Evolutionary conservation across 495 filamentous ascomycete species (phyloP).

Genomic region (Chaetomium tenue): DNA sequence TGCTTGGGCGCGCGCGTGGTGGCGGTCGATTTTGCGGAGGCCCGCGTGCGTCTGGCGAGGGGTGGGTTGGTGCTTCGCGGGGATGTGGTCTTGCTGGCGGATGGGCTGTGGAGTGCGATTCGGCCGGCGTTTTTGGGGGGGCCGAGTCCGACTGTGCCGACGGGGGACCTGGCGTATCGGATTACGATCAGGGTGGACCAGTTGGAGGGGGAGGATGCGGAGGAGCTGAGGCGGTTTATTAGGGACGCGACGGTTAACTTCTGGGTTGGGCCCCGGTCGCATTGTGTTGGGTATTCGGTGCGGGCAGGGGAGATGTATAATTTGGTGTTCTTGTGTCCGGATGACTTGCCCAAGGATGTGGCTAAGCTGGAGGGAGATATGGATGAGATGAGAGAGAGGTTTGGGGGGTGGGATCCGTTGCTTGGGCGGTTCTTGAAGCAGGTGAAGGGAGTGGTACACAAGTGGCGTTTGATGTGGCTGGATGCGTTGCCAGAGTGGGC

Average conservation of each 20-base stretch:
- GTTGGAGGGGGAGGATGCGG: constrained; percentile 47
- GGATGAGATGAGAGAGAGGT: constrained; percentile 51
- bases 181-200: constrained; percentile 53
- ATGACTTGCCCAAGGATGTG: constrained; percentile 49
- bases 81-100: constrained; percentile 55
- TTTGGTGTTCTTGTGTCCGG: constrained; percentile 55
- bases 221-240: constrained; percentile 45
- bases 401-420: constrained; percentile 54
- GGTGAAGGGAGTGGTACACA: constrained; percentile 48
- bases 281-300: constrained; percentile 59
- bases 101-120: constrained; percentile 55
- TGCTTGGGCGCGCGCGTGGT: constrained; percentile 39
- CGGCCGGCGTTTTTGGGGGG: constrained; percentile 46
- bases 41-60: constrained; percentile 35
- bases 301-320: constrained; percentile 54
- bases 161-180: constrained; percentile 63
- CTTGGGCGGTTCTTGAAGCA: constrained; percentile 47
- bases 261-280: constrained; percentile 63
- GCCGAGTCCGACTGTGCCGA: constrained; percentile 46
- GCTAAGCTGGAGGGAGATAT: constrained; percentile 45
- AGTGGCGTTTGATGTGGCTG: constrained; percentile 54
- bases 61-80: constrained; percentile 38
- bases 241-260: constrained; percentile 61
- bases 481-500: constrained; percentile 44
- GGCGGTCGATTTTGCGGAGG: constrained; percentile 40